phyloP scores from a whole-genome alignment of 1,139 yeast species.

The Debaryomyces psychrophilus region DNA sequence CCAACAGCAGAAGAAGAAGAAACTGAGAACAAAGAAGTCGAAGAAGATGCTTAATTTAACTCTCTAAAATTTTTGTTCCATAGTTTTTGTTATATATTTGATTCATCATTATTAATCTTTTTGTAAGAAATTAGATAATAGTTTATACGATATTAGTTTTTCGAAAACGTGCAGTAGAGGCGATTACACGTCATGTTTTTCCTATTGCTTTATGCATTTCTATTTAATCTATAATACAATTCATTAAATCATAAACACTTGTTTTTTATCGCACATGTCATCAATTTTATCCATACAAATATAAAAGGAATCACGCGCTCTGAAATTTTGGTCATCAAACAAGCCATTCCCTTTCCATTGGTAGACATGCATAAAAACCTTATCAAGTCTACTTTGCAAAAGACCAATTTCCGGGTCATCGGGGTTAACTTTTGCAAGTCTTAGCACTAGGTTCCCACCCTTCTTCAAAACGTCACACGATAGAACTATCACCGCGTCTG shows the following conservation, averaged over 20 bases:
- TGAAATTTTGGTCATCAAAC: constrained; percentile 53
- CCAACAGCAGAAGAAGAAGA: constrained; percentile 18
- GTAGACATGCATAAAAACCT: constrained; percentile 60
- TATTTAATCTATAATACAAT: neutral
- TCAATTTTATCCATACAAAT: constrained; percentile 57
- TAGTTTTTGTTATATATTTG: constrained; percentile 7
- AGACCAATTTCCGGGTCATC: constrained; percentile 56
- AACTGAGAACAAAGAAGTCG: constrained; percentile 20
- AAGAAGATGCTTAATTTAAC: constrained; percentile 14
- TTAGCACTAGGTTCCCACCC: constrained; percentile 73
- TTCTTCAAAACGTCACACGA: constrained; percentile 69
- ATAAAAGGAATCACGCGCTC: constrained; percentile 70
- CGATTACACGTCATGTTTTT: neutral
- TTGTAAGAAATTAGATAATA: constrained; percentile 3
- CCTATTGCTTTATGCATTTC: neutral
- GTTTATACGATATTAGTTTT: constrained; percentile 4
- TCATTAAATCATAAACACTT: constrained; percentile 37
- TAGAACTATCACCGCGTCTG: constrained; percentile 86
- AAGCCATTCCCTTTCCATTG: constrained; percentile 18
- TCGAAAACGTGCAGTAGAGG: constrained; percentile 3
- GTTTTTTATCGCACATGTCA: constrained; percentile 47
- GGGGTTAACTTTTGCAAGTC: constrained; percentile 63
- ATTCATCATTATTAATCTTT: constrained; percentile 4
- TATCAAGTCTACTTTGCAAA: constrained; percentile 58
- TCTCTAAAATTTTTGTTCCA: constrained; percentile 6